Conservation (phyloP, 2,329 filamentous ascomycete genomes). For the Phaeosphaeria sp. region DNA sequence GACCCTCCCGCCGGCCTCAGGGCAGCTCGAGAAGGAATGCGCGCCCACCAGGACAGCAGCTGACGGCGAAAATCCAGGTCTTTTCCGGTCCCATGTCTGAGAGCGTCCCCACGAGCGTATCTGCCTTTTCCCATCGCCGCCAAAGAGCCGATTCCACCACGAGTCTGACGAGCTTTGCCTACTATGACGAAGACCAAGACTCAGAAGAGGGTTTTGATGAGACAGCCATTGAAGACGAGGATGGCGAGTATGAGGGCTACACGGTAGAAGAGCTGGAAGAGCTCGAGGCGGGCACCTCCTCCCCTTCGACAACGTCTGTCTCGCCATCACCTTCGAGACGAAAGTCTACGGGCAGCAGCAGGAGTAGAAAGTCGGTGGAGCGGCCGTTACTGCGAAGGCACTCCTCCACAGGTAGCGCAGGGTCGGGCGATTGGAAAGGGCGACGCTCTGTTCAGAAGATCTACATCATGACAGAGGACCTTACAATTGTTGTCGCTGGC, state of each 20-base stretch:
- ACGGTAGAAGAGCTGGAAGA: conserved; percentile 59
- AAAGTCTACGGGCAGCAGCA: conserved; percentile 67
- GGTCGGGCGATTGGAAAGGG: conserved; percentile 64
- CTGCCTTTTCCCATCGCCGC: conserved; percentile 88
- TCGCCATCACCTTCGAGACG: conserved; percentile 54
- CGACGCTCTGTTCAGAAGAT: conserved; percentile 84
- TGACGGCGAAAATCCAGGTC: conserved; percentile 59
- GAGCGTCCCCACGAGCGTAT: conserved; percentile 91
- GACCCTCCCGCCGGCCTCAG: conserved; percentile 14
- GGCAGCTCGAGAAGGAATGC: conserved; percentile 2
- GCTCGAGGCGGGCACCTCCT: conserved; percentile 46
- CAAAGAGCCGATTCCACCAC: conserved; percentile 82
- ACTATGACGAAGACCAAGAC: conserved; percentile 78
- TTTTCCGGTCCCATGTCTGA: conserved; percentile 94
- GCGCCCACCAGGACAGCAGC: conserved; percentile 36
- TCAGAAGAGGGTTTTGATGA: conserved; percentile 37
- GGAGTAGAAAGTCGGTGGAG: conserved; percentile 61
- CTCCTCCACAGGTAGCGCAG: conserved; percentile 73
- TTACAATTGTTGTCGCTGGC: conserved; percentile 91
- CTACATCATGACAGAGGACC: conserved; percentile 90
- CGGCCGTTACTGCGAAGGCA: conserved; percentile 73
- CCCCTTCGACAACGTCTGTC: conserved; percentile 17
- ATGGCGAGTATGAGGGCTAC: conserved; percentile 41
- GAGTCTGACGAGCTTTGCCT: conserved; percentile 73
- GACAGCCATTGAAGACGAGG: conserved; percentile 42